Conservation (phyloP, 1,284 basidiomycete species). For the Vanrija sp. region DNA sequence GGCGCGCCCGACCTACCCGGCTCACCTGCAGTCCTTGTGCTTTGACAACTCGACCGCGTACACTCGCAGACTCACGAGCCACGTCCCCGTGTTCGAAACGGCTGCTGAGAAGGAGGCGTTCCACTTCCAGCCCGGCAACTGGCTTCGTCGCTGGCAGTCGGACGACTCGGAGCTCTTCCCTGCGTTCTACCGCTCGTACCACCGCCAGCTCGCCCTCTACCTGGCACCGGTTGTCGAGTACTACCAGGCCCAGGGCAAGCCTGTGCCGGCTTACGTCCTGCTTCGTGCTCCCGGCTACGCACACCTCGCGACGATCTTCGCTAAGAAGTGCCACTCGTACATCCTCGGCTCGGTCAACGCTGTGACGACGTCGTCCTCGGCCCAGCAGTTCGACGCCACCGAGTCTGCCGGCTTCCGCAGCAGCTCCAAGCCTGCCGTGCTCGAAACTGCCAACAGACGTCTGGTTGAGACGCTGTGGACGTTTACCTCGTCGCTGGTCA, state of each 20-base stretch:
- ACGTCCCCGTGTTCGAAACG: slow-evolving; percentile 32
- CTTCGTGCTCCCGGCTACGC: slow-evolving; percentile 52
- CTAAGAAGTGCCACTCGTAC: slow-evolving; percentile 50
- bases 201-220: slow-evolving; percentile 51
- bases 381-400: slow-evolving; percentile 50
- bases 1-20: slow-evolving; percentile 36
- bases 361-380: slow-evolving; percentile 48
- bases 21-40: slow-evolving; percentile 40
- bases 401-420: slow-evolving; percentile 53
- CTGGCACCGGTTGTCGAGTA: slow-evolving; percentile 45
- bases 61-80: slow-evolving; percentile 33
- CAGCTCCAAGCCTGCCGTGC: slow-evolving; percentile 52
- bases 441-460: slow-evolving; percentile 54
- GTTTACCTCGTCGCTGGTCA: slow-evolving; percentile 42
- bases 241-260: slow-evolving; percentile 34
- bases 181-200: slow-evolving; percentile 55
- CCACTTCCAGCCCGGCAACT: slow-evolving; percentile 50
- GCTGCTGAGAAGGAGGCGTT: slow-evolving; percentile 47
- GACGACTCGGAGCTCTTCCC: slow-evolving; percentile 55
- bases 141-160: slow-evolving; percentile 51
- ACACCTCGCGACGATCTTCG: slow-evolving; percentile 49
- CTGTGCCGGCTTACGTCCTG: slow-evolving; percentile 42
- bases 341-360: slow-evolving; percentile 51
- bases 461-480: slow-evolving; percentile 52
- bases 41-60: slow-evolving; percentile 47